Conservation (phyloP, 208 protist genomes). For the Tritrichomonas foetus region DNA sequence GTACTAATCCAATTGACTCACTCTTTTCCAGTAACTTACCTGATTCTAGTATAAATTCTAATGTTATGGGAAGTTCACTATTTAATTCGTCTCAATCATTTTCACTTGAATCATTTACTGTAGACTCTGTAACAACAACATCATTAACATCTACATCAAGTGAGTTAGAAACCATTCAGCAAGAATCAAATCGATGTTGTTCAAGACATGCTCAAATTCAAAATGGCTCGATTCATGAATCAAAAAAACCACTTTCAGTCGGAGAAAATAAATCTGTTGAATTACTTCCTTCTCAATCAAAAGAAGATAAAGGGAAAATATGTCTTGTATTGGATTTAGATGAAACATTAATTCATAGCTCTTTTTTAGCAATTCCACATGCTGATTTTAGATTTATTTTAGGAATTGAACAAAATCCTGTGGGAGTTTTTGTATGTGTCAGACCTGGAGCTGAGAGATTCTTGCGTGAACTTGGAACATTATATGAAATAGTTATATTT, state of each 20-base stretch:
- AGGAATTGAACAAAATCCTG: neutral
- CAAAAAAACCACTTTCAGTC: neutral
- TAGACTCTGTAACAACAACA: neutral
- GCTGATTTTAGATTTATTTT: neutral
- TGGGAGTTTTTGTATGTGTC: neutral
- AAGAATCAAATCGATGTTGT: neutral
- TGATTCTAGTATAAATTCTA: neutral
- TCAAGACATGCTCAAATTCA: neutral
- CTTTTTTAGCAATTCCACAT: neutral
- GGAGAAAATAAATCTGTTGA: neutral
- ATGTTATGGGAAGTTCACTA: neutral
- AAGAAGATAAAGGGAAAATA: neutral
- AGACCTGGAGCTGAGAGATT: neutral
- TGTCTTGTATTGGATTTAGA: neutral
- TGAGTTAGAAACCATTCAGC: neutral
- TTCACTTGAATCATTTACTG: neutral
- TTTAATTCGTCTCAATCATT: neutral
- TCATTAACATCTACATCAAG: neutral
- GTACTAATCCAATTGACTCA: neutral
- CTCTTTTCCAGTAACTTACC: neutral
- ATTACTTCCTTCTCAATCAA: neutral
- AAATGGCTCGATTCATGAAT: neutral
- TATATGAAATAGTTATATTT: neutral
- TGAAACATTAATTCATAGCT: slow-evolving; percentile 1
- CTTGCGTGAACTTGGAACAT: neutral